These are phyloP conservation scores for Xylaria venustula DNA, from an alignment of 495 filamentous ascomycete genomes.

Conservation along the genomic window DNA sequence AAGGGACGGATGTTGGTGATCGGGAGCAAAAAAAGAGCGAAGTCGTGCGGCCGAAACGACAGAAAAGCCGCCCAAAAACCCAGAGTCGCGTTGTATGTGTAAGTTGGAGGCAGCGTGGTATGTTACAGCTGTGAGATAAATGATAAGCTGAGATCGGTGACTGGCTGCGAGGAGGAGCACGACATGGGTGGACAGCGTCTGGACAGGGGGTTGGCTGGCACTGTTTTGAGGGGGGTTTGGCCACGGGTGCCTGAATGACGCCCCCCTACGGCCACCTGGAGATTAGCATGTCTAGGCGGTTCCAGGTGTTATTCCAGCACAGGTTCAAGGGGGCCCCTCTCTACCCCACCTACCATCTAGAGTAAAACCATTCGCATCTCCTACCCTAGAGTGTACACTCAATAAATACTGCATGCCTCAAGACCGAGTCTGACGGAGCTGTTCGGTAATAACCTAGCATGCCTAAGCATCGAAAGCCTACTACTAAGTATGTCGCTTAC, in stretches of 20 bases:
- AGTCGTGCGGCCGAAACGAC: not conserved
- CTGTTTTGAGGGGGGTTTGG: slow-evolving; percentile 20
- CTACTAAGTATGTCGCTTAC: no score
- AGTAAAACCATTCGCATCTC: not conserved
- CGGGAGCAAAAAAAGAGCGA: slow-evolving; percentile 3
- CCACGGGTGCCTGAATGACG: slow-evolving; percentile 4
- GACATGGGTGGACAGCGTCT: slow-evolving; percentile 15
- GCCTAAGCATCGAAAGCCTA: not conserved
- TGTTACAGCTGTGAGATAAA: not conserved
- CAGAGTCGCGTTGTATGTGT: slow-evolving; percentile 9
- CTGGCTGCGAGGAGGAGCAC: not conserved
- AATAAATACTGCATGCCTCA: not conserved
- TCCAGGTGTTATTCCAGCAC: not conserved
- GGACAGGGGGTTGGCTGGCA: not conserved
- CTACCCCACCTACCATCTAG: not conserved
- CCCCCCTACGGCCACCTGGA: not conserved
- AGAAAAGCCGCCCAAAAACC: not conserved
- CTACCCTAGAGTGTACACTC: no score
- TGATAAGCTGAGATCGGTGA: slow-evolving; percentile 1
- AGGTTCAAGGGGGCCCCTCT: not conserved
- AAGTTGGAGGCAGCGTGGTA: slow-evolving; percentile 5
- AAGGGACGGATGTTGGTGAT: slow-evolving; percentile 17
- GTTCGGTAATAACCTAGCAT: not conserved
- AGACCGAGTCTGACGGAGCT: not conserved
- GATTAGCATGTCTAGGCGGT: not conserved